Conservation (phyloP, 495 filamentous ascomycete genomes). For the Astrothelium macrocarpum region DNA sequence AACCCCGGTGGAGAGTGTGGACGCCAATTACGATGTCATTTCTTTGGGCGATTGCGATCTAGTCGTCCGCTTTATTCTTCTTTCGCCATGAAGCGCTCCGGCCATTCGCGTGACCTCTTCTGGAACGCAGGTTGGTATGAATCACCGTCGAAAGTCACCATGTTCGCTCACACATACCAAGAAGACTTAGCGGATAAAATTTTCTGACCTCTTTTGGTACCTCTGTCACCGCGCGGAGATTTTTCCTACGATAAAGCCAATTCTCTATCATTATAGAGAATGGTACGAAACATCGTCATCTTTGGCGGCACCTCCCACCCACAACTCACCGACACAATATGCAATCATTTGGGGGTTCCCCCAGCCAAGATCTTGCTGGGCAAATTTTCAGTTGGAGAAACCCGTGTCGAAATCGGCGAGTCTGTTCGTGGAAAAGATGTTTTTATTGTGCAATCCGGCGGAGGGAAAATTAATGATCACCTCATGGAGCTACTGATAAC, state of each 20-base stretch:
- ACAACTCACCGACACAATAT: constrained; percentile 72
- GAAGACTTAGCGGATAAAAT: background rate
- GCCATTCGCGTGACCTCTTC: constrained; percentile 1
- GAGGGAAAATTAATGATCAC: constrained; percentile 88
- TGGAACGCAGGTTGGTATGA: background rate
- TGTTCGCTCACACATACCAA: background rate
- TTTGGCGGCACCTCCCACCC: constrained; percentile 92
- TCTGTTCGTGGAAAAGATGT: constrained; percentile 96
- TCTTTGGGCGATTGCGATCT: background rate
- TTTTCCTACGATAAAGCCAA: background rate
- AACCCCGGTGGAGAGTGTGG: background rate
- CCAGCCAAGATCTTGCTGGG: constrained; percentile 69
- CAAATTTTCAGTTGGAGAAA: constrained; percentile 93
- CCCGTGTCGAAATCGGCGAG: constrained; percentile 87
- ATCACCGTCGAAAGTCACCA: background rate
- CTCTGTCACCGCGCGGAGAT: background rate
- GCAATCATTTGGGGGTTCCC: constrained; percentile 75
- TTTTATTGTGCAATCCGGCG: constrained; percentile 88
- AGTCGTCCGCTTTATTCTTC: background rate
- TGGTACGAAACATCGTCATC: constrained; percentile 95
- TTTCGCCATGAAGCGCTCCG: background rate
- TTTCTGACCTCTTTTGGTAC: background rate
- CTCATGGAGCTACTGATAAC: constrained; percentile 92
- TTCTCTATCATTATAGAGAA: constrained; percentile 23
- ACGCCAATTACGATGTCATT: constrained; percentile 4